Evolutionary conservation across 2,329 filamentous ascomycete genomes (phyloP).

Genomic region (Myriosclerotinia scirpicola): DNA sequence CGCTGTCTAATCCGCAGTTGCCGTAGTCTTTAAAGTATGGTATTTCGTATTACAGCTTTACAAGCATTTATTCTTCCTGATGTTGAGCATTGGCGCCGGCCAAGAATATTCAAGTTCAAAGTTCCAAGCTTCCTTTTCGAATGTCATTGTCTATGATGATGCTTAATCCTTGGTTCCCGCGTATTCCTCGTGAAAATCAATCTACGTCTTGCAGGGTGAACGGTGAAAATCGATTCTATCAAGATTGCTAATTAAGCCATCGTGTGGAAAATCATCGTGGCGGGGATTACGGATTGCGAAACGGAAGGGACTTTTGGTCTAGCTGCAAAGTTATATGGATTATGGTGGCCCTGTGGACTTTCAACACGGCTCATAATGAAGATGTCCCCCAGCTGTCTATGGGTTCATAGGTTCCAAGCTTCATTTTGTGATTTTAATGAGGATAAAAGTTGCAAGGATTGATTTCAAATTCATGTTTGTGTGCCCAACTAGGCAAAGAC

Average conservation of each 20-base stretch:
- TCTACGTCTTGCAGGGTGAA: constrained; percentile 3
- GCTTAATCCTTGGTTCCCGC: constrained; percentile 22
- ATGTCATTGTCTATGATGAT: constrained; percentile 16
- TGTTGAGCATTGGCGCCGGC: not conserved
- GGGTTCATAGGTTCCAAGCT: not conserved
- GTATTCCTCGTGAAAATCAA: constrained; percentile 22
- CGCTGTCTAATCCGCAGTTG: constrained; percentile 16
- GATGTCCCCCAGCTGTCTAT: constrained; percentile 7
- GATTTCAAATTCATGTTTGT: not conserved
- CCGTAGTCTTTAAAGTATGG: not conserved
- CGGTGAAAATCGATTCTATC: too few relatives aligned
- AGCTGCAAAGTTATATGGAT: not conserved
- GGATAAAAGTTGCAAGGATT: not conserved
- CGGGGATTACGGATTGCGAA: constrained; percentile 20
- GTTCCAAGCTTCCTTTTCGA: not conserved
- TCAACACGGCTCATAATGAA: constrained; percentile 10
- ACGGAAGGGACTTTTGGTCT: constrained; percentile 1
- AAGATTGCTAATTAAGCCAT: constrained; percentile 4
- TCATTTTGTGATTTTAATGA: not conserved
- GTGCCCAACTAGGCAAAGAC: not conserved
- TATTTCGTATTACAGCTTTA: constrained; percentile 3
- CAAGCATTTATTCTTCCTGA: not conserved
- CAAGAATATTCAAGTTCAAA: not conserved
- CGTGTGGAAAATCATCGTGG: constrained; percentile 17
- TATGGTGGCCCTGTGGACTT: constrained; percentile 1